phyloP scores from a whole-genome alignment of 2,329 filamentous ascomycete genomes.

The Hypomyces rosellus region DNA sequence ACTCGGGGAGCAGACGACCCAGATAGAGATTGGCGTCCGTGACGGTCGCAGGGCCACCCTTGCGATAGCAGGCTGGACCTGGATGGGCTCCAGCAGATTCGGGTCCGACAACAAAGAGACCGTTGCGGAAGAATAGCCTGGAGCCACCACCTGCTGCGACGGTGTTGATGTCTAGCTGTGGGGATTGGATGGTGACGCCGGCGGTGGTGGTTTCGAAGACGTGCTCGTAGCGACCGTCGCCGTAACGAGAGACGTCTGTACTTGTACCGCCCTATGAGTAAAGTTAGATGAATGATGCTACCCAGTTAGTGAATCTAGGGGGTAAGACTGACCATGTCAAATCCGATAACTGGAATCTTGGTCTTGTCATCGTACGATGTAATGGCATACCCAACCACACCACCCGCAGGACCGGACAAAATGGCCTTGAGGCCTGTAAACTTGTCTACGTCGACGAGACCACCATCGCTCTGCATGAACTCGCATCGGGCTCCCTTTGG shows the following conservation, averaged over 20 bases:
- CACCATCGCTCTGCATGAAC: slow-evolving; percentile 89
- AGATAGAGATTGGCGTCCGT: slow-evolving; percentile 88
- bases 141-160: slow-evolving; percentile 87
- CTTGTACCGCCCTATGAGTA: slow-evolving; percentile 63
- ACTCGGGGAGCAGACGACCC: slow-evolving; percentile 77
- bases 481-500: slow-evolving; percentile 74
- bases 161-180: slow-evolving; percentile 90
- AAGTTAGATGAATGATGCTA: background rate
- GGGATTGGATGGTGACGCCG: slow-evolving; percentile 88
- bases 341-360: slow-evolving; percentile 81
- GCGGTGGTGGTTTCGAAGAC: slow-evolving; percentile 92
- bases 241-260: slow-evolving; percentile 85
- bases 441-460: slow-evolving; percentile 64
- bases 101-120: slow-evolving; percentile 83
- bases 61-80: slow-evolving; percentile 84
- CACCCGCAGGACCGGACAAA: slow-evolving; percentile 83
- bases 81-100: slow-evolving; percentile 86
- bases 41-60: slow-evolving; percentile 83
- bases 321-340: slow-evolving; percentile 62
- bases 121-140: slow-evolving; percentile 79
- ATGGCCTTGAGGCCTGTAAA: slow-evolving; percentile 85
- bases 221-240: slow-evolving; percentile 80
- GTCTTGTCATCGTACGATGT: slow-evolving; percentile 83
- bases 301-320: background rate
- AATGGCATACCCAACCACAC: slow-evolving; percentile 85